These are phyloP conservation scores for Coccinonectria pachysandricola DNA, from an alignment of 2,329 filamentous ascomycete genomes.

Conservation along the genomic window DNA sequence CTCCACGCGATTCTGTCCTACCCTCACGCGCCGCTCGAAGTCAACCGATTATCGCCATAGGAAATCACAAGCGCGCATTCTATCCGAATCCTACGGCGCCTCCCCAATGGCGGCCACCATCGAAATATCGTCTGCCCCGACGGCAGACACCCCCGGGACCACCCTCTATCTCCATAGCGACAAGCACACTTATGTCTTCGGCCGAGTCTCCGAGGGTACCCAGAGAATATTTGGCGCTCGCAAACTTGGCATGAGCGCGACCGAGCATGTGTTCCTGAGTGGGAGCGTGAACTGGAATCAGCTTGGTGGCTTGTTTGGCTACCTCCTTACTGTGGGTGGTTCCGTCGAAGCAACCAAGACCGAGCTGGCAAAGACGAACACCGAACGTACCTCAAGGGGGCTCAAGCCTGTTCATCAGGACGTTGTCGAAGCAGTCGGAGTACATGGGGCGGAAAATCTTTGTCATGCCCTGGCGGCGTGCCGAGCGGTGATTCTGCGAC, in stretches of 20 bases:
- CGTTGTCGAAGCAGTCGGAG: constrained; percentile 35
- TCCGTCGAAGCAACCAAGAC: constrained; percentile 38
- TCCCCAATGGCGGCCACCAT: constrained; percentile 61
- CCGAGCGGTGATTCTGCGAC: constrained; percentile 76
- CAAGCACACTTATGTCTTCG: constrained; percentile 74
- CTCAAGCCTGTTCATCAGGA: constrained; percentile 16
- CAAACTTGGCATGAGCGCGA: constrained; percentile 51
- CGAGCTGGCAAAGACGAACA: constrained; percentile 28
- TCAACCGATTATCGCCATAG: too few relatives aligned
- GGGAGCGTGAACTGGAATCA: constrained; percentile 67
- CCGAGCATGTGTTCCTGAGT: constrained; percentile 73
- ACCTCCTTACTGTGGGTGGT: constrained; percentile 77
- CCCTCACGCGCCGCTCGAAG: too few relatives aligned
- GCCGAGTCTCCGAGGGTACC: constrained; percentile 71
- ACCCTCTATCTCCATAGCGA: constrained; percentile 71
- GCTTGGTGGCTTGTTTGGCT: constrained; percentile 72
- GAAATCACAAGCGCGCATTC: too few relatives aligned
- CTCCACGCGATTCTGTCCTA: too few relatives aligned
- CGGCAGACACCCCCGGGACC: constrained; percentile 78
- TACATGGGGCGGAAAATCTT: constrained; percentile 76
- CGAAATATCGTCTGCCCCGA: constrained; percentile 71
- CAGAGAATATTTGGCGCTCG: constrained; percentile 67
- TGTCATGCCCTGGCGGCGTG: constrained; percentile 73
- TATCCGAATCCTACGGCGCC: too few relatives aligned
- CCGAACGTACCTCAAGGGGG: constrained; percentile 30